A percentile compares a stretch with the other conserved stretches of the same genome.
These are phyloP conservation scores for Simplicillium sp. DNA, from an alignment of 2,329 filamentous ascomycete species.

Conservation along the genomic window DNA sequence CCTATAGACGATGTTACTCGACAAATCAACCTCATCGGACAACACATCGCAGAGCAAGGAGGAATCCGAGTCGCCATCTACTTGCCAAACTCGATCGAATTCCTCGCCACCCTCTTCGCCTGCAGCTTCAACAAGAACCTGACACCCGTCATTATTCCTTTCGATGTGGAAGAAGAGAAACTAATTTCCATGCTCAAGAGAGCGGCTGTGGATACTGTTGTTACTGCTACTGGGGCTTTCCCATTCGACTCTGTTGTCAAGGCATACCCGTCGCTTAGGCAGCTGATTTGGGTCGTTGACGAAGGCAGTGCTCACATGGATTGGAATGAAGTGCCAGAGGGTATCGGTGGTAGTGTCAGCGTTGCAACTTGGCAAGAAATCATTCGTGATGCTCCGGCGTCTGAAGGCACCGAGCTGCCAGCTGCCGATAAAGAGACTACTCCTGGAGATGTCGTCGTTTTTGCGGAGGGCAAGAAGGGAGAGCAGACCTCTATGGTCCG, in stretches of 20 bases:
- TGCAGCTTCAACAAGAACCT: slow-evolving; percentile 77
- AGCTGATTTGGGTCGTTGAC: slow-evolving; percentile 88
- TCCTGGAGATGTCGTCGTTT: slow-evolving; percentile 50
- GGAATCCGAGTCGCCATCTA: slow-evolving; percentile 78
- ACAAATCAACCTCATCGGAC: slow-evolving; percentile 81
- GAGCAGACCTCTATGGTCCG: slow-evolving; percentile 62
- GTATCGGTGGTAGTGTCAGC: slow-evolving; percentile 63
- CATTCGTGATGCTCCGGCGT: slow-evolving; percentile 57
- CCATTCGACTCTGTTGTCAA: slow-evolving; percentile 66
- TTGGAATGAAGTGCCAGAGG: slow-evolving; percentile 82
- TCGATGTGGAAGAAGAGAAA: slow-evolving; percentile 60
- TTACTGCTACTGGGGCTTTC: slow-evolving; percentile 80
- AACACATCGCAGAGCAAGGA: slow-evolving; percentile 61
- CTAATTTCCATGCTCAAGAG: slow-evolving; percentile 64
- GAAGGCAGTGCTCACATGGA: slow-evolving; percentile 86
- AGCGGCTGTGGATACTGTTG: slow-evolving; percentile 68
- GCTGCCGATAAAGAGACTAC: slow-evolving; percentile 43
- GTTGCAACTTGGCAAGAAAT: slow-evolving; percentile 93
- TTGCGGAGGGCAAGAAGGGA: slow-evolving; percentile 51
- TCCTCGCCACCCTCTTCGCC: slow-evolving; percentile 73
- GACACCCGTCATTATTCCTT: slow-evolving; percentile 76
- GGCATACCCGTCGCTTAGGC: slow-evolving; percentile 59
- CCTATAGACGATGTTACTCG: slow-evolving; percentile 60
- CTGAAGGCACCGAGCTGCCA: slow-evolving; percentile 55
- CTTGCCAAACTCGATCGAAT: slow-evolving; percentile 86